These are phyloP conservation scores for Pyricularia grisea DNA, from an alignment of 2,329 filamentous ascomycete genomes.

Conservation along the genomic window DNA sequence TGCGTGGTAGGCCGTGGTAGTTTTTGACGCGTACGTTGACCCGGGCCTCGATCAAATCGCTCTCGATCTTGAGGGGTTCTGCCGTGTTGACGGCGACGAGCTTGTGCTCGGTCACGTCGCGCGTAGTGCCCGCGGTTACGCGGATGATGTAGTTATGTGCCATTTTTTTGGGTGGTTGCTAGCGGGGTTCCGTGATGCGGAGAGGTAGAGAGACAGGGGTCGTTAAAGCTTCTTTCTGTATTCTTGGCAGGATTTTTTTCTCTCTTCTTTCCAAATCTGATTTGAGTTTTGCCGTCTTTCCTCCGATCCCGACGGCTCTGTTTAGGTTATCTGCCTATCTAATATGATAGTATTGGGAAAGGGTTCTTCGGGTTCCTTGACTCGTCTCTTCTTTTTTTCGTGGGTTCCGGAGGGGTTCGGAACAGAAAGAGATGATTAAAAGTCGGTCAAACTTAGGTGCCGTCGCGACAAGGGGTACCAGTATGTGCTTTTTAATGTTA, in stretches of 20 bases:
- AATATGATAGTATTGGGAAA: background rate
- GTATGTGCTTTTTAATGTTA: background rate
- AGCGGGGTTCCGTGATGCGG: background rate
- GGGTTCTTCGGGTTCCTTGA: background rate
- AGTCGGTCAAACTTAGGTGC: background rate
- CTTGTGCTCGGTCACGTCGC: constrained; percentile 64
- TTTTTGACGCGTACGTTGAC: constrained; percentile 66
- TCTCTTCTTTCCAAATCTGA: background rate
- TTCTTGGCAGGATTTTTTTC: background rate
- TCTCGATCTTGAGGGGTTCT: constrained; percentile 52
- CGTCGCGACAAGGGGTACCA: background rate
- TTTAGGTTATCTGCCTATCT: background rate
- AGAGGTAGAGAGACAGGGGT: background rate
- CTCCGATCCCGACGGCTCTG: background rate
- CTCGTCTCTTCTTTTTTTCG: background rate
- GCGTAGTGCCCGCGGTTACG: constrained; percentile 71
- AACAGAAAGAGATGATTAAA: background rate
- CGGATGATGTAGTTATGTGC: constrained; percentile 68
- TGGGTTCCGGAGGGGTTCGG: background rate
- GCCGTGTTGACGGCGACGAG: constrained; percentile 67
- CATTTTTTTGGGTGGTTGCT: constrained; percentile 26
- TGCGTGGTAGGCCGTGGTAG: constrained; percentile 59
- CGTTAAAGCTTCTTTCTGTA: background rate
- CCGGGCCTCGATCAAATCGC: constrained; percentile 52
- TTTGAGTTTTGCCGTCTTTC: background rate